Percentiles rank a stretch among this genome's conserved stretches.
phyloP scores from a whole-genome alignment of 352 stramenopile species.

The Phytophthora colocasiae region DNA sequence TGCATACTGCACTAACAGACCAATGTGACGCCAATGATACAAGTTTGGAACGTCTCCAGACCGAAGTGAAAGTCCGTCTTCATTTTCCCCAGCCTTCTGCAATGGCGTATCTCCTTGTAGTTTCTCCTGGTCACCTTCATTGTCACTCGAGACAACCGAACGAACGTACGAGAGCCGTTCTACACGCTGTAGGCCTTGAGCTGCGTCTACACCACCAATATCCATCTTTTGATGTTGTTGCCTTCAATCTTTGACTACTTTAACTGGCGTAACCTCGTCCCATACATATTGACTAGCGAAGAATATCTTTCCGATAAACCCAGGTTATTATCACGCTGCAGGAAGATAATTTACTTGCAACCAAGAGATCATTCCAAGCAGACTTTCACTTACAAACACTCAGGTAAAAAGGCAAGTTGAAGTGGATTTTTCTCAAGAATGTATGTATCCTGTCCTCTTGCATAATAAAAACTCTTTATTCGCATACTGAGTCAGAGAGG shows the following conservation, averaged over 20 bases:
- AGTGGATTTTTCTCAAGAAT: constrained; percentile 23
- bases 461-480: constrained; percentile 12
- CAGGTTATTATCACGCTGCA: no score
- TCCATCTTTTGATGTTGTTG: constrained; percentile 11
- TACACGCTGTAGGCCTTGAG: constrained; percentile 20
- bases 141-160: constrained; percentile 12
- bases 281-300: constrained; percentile 10
- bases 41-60: constrained; percentile 57
- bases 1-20: constrained; percentile 74
- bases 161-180: constrained; percentile 34
- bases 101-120: background rate
- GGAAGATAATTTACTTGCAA: background rate
- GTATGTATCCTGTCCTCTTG: background rate
- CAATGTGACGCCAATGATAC: constrained; percentile 60
- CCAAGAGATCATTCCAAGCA: constrained; percentile 18
- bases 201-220: constrained; percentile 16
- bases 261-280: constrained; percentile 22
- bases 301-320: background rate
- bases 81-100: constrained; percentile 19
- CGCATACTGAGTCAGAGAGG: constrained; percentile 17
- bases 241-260: background rate
- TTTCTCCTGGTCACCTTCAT: constrained; percentile 8
- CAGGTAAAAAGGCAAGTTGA: constrained; percentile 22
- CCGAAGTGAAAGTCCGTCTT: constrained; percentile 40
- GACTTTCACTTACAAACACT: no score